These are phyloP conservation scores for Friedmanniomyces endolithicus DNA, from an alignment of 495 filamentous ascomycete genomes.

Conservation along the genomic window DNA sequence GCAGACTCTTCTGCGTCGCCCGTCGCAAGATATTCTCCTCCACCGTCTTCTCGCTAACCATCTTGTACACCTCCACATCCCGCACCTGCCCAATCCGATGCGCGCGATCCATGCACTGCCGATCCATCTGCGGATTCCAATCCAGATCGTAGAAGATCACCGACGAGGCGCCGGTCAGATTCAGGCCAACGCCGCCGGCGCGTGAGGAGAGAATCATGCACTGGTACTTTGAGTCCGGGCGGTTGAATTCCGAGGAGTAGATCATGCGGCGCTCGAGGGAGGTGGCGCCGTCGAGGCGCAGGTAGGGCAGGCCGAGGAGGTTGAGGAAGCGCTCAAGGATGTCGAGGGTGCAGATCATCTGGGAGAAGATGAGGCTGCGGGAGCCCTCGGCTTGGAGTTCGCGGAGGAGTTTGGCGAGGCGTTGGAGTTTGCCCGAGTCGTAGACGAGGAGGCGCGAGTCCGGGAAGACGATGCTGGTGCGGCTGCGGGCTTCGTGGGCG, in stretches of 20 bases:
- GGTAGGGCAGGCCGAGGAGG: constrained; percentile 93
- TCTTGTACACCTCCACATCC: constrained; percentile 95
- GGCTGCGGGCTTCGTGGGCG: constrained; percentile 88
- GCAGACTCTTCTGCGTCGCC: constrained; percentile 89
- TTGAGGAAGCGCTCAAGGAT: constrained; percentile 97
- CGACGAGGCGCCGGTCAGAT: constrained; percentile 90
- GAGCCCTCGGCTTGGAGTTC: constrained; percentile 81
- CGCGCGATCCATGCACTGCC: constrained; percentile 95
- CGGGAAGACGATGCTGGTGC: constrained; percentile 88
- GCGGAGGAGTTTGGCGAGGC: constrained; percentile 74
- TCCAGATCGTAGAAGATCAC: constrained; percentile 99
- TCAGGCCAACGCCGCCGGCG: constrained; percentile 91
- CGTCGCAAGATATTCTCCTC: constrained; percentile 98
- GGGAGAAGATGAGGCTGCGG: constrained; percentile 92
- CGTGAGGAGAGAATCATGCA: constrained; percentile 92
- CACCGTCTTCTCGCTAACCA: constrained; percentile 95
- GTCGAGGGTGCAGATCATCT: constrained; percentile 98
- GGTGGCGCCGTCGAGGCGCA: constrained; percentile 86
- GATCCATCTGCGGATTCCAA: constrained; percentile 99
- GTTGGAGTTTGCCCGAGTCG: constrained; percentile 94
- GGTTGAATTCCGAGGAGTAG: constrained; percentile 89
- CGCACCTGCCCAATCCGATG: constrained; percentile 97
- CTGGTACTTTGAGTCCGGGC: constrained; percentile 47
- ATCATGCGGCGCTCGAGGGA: constrained; percentile 93
- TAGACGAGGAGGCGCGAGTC: constrained; percentile 92